Evolutionary conservation across 2,329 filamentous ascomycete genomes (phyloP), one percentile per base, ranked within the genome.

Genomic region (Cercospora sojina): DNA sequence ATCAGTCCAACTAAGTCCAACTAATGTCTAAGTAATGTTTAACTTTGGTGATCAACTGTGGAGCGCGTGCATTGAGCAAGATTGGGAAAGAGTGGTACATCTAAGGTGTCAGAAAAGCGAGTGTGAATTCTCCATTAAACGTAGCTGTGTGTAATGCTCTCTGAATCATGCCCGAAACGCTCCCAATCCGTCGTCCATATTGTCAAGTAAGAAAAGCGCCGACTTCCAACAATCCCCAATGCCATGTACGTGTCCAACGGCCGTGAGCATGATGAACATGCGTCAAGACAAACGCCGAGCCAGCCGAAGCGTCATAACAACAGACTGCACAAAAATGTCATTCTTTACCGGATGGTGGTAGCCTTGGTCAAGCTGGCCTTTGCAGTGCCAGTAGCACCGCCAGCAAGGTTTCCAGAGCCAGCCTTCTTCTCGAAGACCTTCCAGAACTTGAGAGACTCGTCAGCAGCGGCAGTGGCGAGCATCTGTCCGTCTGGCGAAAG

Each of bases 351-450:
- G 64, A 78, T 78, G 27, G 93, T 97, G 91, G 97, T 96, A 80
- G 94, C 92, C 88, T 97, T 97, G 78, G 88, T 88, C 85, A 94
- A 90, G 76, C 91, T 88, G 64, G 91, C 79, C 77, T 83, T 92
- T 83, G 94, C 94, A 80, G 86, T 87, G 59, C 90, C 90, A 67
- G 90, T 84, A 69, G 88, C 88, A 66, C 89, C 86, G 67, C 87
- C 85, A 63, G 88, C 84, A 32, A 84, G 78, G 58, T 88, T 86
- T 60, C 89, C 86, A 67, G 86, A 83, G 66, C 92, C 93, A 18
- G 93, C 85, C 87, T 97, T 98, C 87, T 97, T 97, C 86, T 99
- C 95, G 77, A 99, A 99, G 74, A 99, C 86, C 88, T 99, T 99
- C 95, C 95, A 99, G 86, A 99, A 99, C 84, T 99, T 99, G 80